phyloP scores from a whole-genome alignment of 164 flowering plant species.

The Liriodendron chinense region DNA sequence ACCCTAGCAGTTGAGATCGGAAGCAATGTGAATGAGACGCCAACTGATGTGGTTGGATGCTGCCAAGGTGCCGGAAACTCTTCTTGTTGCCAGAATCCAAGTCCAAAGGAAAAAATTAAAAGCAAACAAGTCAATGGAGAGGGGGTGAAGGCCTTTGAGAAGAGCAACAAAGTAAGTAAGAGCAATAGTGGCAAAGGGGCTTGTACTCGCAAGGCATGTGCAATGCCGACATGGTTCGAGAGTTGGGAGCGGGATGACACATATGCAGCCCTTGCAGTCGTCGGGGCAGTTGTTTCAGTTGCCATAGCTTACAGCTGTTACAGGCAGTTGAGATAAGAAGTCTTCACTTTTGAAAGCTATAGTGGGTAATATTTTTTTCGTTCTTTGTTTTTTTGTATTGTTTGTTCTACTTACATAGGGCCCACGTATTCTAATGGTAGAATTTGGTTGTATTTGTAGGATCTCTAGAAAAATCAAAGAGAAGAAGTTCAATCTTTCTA shows the following conservation, averaged over 20 bases:
- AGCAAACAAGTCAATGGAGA: conserved; percentile 13
- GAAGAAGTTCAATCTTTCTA: neutral
- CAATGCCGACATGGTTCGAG: conserved; percentile 78
- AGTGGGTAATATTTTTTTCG: neutral
- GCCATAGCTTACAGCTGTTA: conserved; percentile 68
- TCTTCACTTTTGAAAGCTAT: neutral
- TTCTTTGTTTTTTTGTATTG: neutral
- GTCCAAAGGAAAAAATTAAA: conserved; percentile 16
- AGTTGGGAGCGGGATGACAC: conserved; percentile 95
- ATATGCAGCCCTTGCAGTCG: conserved; percentile 77
- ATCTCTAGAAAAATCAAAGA: neutral
- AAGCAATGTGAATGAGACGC: conserved; percentile 24
- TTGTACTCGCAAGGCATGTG: conserved; percentile 43
- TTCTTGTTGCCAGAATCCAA: conserved; percentile 57
- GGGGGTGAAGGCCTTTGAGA: conserved; percentile 7
- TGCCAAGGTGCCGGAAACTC: conserved; percentile 56
- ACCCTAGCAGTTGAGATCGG: conserved; percentile 14
- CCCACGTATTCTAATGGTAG: neutral
- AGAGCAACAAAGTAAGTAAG: conserved; percentile 28
- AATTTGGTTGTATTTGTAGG: conserved; percentile 7
- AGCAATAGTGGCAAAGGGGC: conserved; percentile 30
- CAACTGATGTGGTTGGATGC: conserved; percentile 32
- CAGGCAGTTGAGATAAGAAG: conserved; percentile 39
- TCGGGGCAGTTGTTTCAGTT: conserved; percentile 68
- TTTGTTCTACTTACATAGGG: neutral